A percentile compares a stretch with the other conserved stretches of the same genome.
These are phyloP conservation scores for Hibiscus syriacus DNA, from an alignment of 345 rosid genomes.

Conservation along the genomic window DNA sequence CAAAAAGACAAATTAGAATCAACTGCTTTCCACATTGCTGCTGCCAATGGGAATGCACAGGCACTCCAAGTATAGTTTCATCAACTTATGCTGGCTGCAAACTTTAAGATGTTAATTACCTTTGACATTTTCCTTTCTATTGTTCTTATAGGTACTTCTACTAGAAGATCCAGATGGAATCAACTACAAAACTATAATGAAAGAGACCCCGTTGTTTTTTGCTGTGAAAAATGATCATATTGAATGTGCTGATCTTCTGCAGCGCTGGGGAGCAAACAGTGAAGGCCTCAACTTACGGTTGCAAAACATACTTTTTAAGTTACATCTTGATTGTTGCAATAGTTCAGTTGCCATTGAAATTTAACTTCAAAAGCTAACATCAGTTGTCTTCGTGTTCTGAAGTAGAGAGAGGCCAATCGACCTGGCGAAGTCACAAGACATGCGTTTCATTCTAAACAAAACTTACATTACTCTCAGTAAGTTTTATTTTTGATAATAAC, in stretches of 20 bases:
- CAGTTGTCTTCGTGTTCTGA: constrained; percentile 11
- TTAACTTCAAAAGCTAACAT: constrained; percentile 14
- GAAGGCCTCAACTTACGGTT: constrained; percentile 78
- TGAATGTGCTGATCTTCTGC: constrained; percentile 68
- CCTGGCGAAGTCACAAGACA: constrained; percentile 73
- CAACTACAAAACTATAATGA: constrained; percentile 44
- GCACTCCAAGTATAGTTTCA: constrained; percentile 49
- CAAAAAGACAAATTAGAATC: constrained; percentile 63
- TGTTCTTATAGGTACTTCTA: constrained; percentile 43
- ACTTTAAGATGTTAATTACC: neutral
- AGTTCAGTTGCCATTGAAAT: neutral
- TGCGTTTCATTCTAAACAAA: constrained; percentile 65
- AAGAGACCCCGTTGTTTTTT: constrained; percentile 79
- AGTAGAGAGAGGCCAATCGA: constrained; percentile 80
- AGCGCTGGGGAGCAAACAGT: constrained; percentile 53
- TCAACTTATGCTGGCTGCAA: neutral
- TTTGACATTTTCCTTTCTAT: constrained; percentile 12
- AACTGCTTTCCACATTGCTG: constrained; percentile 68
- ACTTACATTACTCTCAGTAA: constrained; percentile 56
- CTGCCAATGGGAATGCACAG: constrained; percentile 62
- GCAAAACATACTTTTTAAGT: constrained; percentile 8
- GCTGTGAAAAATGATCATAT: constrained; percentile 68
- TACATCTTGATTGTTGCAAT: neutral
- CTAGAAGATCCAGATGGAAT: constrained; percentile 41
- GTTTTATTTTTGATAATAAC: constrained; percentile 15